Conservation (phyloP, 2,329 filamentous ascomycete genomes). For the Rhexocercosporidium sp. region DNA sequence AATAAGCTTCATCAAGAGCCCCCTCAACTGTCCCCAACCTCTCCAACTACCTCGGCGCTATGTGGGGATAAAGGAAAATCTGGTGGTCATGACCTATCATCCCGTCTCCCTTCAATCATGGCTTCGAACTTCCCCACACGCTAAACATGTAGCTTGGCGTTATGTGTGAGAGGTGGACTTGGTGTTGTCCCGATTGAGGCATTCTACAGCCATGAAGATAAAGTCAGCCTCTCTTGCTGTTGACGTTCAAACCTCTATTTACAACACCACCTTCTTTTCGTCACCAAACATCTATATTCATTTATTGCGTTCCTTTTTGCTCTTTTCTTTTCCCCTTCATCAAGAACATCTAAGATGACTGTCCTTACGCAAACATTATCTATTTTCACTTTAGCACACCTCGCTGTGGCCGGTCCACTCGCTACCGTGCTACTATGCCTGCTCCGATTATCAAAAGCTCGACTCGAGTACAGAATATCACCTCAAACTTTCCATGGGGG, state of each 20-base stretch:
- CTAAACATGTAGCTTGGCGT: conserved; percentile 1
- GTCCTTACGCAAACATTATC: background rate
- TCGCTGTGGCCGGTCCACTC: conserved; percentile 12
- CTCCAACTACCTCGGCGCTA: background rate
- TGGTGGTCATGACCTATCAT: background rate
- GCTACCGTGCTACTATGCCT: background rate
- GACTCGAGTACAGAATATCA: background rate
- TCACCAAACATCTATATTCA: background rate
- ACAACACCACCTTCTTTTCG: conserved; percentile 7
- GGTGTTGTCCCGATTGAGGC: background rate
- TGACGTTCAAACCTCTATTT: background rate
- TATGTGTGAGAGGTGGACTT: background rate
- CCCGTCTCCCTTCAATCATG: conserved; percentile 6
- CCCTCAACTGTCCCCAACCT: background rate
- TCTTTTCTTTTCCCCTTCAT: background rate
- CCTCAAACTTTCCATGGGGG: background rate
- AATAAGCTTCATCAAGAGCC: background rate
- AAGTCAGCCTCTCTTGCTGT: background rate
- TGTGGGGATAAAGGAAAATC: background rate
- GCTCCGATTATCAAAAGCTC: conserved; percentile 7
- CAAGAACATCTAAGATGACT: background rate
- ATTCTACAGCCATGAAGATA: conserved; percentile 3
- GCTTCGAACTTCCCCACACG: background rate
- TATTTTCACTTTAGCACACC: conserved; percentile 3
- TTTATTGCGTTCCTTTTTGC: background rate